Evolutionary conservation across 495 filamentous ascomycete genomes (phyloP).

Genomic region (Penicillium taxi): DNA sequence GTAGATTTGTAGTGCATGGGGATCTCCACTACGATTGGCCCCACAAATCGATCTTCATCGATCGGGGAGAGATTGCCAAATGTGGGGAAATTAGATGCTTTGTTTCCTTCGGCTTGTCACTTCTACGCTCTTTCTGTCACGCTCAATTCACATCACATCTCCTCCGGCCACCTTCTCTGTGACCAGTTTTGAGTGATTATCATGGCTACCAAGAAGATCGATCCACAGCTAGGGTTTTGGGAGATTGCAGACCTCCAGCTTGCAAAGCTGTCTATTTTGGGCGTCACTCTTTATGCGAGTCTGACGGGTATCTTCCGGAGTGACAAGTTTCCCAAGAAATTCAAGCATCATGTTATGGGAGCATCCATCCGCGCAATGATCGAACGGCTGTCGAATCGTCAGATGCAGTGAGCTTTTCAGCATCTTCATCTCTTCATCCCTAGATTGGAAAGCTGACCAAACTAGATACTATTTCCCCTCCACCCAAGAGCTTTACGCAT

Average conservation of each 20-base stretch:
- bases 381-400: constrained; percentile 17
- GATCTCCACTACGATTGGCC: too few species aligned
- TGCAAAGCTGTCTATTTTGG: constrained; percentile 13
- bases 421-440: not conserved
- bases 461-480: constrained; percentile 25
- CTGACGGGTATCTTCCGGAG: constrained; percentile 35
- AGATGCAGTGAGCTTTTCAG: constrained; percentile 26
- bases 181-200: too few species aligned
- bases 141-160: too few species aligned
- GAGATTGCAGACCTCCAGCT: constrained; percentile 28
- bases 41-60: too few species aligned
- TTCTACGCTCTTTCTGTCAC: too few species aligned
- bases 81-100: too few species aligned
- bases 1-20: too few species aligned
- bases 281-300: constrained; percentile 18
- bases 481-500: constrained; percentile 40
- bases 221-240: constrained; percentile 28
- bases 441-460: not conserved
- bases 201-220: constrained; percentile 8
- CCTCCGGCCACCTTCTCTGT: too few species aligned
- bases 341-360: constrained; percentile 26
- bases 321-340: constrained; percentile 24
- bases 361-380: constrained; percentile 20
- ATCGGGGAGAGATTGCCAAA: too few species aligned
- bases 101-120: too few species aligned